phyloP scores from a whole-genome alignment of 768 basidiomycete species.

The Rhodocollybia butyracea region DNA sequence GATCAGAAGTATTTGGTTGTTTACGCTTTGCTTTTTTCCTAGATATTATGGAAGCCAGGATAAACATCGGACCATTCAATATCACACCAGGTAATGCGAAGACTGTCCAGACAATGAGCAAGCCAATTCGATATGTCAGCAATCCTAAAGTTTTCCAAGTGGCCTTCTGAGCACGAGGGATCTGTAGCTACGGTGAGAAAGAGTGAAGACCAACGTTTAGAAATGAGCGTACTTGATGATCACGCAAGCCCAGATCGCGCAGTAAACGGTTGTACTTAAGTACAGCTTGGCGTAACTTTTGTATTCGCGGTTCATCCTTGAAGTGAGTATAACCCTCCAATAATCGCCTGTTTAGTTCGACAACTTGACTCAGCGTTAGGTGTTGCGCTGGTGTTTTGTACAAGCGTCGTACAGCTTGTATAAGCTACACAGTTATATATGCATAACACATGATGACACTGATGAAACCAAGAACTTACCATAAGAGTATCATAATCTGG shows the following conservation, averaged over 20 bases:
- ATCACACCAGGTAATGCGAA: constrained; percentile 89
- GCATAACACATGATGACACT: constrained; percentile 4
- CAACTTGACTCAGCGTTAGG: constrained; percentile 91
- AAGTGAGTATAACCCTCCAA: constrained; percentile 91
- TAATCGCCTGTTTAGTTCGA: constrained; percentile 90
- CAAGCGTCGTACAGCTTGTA: constrained; percentile 90
- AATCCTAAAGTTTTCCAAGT: constrained; percentile 85
- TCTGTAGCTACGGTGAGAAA: constrained; percentile 38
- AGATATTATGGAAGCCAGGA: constrained; percentile 86
- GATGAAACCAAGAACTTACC: constrained; percentile 46
- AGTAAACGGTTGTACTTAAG: constrained; percentile 87
- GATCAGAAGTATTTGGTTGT: neutral
- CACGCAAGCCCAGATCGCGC: constrained; percentile 86
- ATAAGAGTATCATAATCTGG: constrained; percentile 98
- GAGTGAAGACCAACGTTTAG: neutral
- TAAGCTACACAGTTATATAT: constrained; percentile 52
- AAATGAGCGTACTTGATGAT: constrained; percentile 70
- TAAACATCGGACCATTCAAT: constrained; percentile 90
- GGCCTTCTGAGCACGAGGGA: constrained; percentile 83
- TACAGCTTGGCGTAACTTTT: constrained; percentile 75
- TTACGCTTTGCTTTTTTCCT: constrained; percentile 84
- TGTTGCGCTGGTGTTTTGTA: constrained; percentile 95
- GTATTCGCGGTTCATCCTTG: constrained; percentile 87
- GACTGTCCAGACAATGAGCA: constrained; percentile 77
- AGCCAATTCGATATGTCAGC: constrained; percentile 74